Conservation (phyloP, 345 rosid genomes). For the Toxicodendron radicans region DNA sequence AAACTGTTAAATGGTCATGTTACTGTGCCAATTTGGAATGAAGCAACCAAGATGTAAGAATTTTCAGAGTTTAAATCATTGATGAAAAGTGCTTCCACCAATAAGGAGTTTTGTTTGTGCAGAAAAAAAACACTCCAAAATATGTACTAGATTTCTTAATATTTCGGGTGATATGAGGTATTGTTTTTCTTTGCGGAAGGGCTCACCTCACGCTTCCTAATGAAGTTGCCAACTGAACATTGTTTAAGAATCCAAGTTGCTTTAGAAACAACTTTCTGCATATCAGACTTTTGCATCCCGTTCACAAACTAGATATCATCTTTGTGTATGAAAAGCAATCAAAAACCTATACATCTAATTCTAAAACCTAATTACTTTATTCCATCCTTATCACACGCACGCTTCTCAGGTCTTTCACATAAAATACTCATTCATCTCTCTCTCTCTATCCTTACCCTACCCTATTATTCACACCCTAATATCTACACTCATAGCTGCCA, state of each 20-base stretch:
- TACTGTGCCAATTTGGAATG: too few species aligned
- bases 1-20: not conserved
- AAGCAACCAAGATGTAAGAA: too few species aligned
- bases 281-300: slow-evolving; percentile 15
- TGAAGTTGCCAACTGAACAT: not conserved
- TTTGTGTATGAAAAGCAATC: slow-evolving; percentile 16
- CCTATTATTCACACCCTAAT: slow-evolving; percentile 1
- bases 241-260: slow-evolving; percentile 26
- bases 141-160: too few species aligned
- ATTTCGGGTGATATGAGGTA: too few species aligned
- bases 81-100: too few species aligned
- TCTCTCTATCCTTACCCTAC: slow-evolving; percentile 7
- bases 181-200: not conserved
- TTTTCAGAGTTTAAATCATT: too few species aligned
- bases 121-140: too few species aligned
- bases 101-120: too few species aligned
- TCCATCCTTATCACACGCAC: slow-evolving; percentile 39
- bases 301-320: slow-evolving; percentile 12
- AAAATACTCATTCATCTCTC: slow-evolving; percentile 6
- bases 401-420: slow-evolving; percentile 18
- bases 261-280: not conserved
- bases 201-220: not conserved
- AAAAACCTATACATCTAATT: slow-evolving; percentile 21
- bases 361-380: slow-evolving; percentile 26
- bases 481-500: not conserved